phyloP scores from a whole-genome alignment of 768 basidiomycete species.

The Boletus bicolor region DNA sequence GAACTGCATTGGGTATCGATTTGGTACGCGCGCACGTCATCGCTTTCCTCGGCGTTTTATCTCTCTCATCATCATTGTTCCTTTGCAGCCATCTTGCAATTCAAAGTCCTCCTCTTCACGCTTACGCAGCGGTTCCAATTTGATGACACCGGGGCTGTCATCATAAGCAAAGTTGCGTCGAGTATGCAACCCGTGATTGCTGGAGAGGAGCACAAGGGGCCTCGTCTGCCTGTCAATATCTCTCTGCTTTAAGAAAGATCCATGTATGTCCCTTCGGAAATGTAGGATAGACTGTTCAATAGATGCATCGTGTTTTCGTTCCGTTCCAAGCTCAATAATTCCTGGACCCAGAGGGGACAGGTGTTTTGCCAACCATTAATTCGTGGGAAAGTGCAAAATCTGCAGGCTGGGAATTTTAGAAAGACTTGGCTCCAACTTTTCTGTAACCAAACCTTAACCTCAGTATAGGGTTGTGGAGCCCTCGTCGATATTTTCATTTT shows the following conservation, averaged over 20 bases:
- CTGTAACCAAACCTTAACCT: no score
- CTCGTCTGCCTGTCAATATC: constrained; percentile 1
- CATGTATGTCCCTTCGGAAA: background rate
- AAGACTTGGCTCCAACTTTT: no score
- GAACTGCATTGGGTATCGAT: constrained; percentile 7
- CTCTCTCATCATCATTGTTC: background rate
- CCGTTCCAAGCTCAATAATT: no score
- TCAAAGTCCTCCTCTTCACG: constrained; percentile 5
- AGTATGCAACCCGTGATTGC: constrained; percentile 9
- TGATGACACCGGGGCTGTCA: background rate
- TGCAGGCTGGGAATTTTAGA: no score
- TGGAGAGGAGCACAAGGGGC: constrained; percentile 2
- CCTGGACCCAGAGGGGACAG: no score
- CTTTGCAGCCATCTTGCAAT: constrained; percentile 1
- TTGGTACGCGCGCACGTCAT: background rate
- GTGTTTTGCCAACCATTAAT: no score
- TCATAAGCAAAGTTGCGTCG: background rate
- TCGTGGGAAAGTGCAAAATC: no score
- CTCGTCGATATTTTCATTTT: no score
- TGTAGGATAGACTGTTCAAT: background rate
- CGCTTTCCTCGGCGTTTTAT: background rate
- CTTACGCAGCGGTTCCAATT: background rate
- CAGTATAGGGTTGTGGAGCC: no score
- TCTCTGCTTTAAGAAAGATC: background rate
- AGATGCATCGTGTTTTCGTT: background rate